A percentile compares a stretch with the other conserved stretches of the same genome.
Evolutionary conservation across 176 grass and related monocot species (phyloP).

Genomic region (Thalia dealbata): DNA sequence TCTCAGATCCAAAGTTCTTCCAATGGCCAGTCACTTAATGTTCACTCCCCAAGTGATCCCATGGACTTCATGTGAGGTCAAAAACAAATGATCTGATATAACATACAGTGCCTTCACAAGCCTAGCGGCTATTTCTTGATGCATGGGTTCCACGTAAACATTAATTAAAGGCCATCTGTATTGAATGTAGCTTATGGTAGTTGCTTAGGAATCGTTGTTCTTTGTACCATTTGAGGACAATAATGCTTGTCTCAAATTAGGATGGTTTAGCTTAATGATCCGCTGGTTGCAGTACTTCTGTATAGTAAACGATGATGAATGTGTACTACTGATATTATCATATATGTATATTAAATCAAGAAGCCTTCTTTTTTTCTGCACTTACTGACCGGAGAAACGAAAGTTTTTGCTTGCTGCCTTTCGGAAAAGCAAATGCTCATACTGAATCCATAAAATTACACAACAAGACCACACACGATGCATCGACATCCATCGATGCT

Average conservation of each 20-base stretch:
- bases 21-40: slow-evolving; percentile 44
- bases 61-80: slow-evolving; percentile 94
- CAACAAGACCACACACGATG: too few relatives aligned
- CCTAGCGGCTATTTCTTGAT: not conserved
- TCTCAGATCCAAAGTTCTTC: slow-evolving; percentile 34
- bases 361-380: too few relatives aligned
- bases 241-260: too few relatives aligned
- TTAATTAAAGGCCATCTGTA: not conserved
- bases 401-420: too few relatives aligned
- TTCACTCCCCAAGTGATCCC: slow-evolving; percentile 50
- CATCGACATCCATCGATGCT: too few relatives aligned
- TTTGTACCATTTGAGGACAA: not conserved
- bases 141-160: not conserved
- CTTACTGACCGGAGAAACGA: too few relatives aligned
- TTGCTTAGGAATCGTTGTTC: not conserved
- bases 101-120: not conserved
- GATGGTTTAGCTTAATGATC: too few relatives aligned
- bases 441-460: too few relatives aligned
- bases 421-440: too few relatives aligned
- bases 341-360: too few relatives aligned
- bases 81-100: not conserved
- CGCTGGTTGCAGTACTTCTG: not conserved
- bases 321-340: too few relatives aligned
- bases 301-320: not conserved
- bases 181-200: not conserved